A percentile compares a stretch with the other conserved stretches of the same genome.
Evolutionary conservation across 1,284 basidiomycete species (phyloP).

Genomic region (Porodaedalea pini): DNA sequence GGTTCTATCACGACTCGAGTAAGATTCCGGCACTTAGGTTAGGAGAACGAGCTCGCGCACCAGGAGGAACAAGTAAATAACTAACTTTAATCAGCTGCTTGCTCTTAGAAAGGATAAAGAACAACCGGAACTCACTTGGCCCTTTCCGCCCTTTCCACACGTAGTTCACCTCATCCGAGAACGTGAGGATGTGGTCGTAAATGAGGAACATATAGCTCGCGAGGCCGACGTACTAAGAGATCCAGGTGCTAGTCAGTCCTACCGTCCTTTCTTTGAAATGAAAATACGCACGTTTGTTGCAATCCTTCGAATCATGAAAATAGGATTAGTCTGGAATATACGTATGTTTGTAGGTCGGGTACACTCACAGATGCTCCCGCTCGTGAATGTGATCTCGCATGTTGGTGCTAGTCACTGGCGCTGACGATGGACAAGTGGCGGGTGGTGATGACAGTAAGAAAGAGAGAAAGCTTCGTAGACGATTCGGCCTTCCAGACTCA

Average conservation of each 20-base stretch:
- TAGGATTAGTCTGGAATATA: background rate
- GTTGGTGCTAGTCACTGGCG: background rate
- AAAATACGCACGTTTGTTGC: slow-evolving; percentile 14
- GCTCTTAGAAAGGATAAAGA: background rate
- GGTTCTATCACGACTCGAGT: slow-evolving; percentile 8
- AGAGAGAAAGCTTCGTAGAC: no score
- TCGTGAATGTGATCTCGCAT: slow-evolving; percentile 6
- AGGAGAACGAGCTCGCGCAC: background rate
- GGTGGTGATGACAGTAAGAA: no score
- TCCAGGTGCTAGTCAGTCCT: background rate
- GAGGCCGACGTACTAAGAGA: slow-evolving; percentile 15
- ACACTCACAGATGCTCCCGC: background rate
- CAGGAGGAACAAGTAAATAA: slow-evolving; percentile 18
- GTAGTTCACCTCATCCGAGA: slow-evolving; percentile 18
- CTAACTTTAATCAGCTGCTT: background rate
- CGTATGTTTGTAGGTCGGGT: background rate
- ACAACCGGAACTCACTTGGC: background rate
- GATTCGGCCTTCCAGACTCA: no score
- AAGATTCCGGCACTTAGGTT: background rate
- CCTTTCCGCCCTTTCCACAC: slow-evolving; percentile 18
- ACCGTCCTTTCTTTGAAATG: background rate
- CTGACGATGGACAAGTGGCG: no score
- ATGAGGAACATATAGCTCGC: slow-evolving; percentile 16
- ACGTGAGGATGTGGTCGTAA: slow-evolving; percentile 19
- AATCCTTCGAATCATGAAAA: background rate